A percentile compares a stretch with the other conserved stretches of the same genome.
phyloP scores from a whole-genome alignment of 306 rosid genomes.

The Abrus precatorius region DNA sequence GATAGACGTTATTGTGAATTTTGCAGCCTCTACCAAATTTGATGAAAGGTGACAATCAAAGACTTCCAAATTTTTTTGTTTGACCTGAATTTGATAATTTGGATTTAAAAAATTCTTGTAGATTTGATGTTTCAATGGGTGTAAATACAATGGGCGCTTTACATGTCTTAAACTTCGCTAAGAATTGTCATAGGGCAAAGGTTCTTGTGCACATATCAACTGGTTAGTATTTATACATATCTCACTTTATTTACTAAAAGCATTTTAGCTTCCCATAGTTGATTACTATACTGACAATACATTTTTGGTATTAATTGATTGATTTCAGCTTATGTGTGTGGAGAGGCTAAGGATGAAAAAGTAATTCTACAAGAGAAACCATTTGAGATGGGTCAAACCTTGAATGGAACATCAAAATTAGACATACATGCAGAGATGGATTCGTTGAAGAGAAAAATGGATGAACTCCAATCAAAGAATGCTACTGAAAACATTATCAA shows the following conservation, averaged over 20 bases:
- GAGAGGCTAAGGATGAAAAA: conserved; percentile 37
- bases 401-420: conserved; percentile 23
- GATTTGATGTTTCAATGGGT: conserved; percentile 52
- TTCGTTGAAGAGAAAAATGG: conserved; percentile 22
- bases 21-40: conserved; percentile 58
- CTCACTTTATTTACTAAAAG: background rate
- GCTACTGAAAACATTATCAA: conserved; percentile 23
- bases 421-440: conserved; percentile 36
- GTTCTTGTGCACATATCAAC: conserved; percentile 58
- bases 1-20: conserved; percentile 47
- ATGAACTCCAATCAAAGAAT: conserved; percentile 31
- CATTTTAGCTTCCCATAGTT: background rate
- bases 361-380: conserved; percentile 35
- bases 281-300: background rate
- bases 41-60: conserved; percentile 49
- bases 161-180: conserved; percentile 54
- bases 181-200: conserved; percentile 45
- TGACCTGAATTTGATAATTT: background rate
- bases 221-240: conserved; percentile 33
- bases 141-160: conserved; percentile 54
- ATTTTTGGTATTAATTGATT: background rate
- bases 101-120: background rate
- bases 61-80: background rate
- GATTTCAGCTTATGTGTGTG: conserved; percentile 59
- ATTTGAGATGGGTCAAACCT: conserved; percentile 45